Percentiles rank a stretch among this genome's conserved stretches.
Evolutionary conservation across 2,329 filamentous ascomycete genomes (phyloP).

Genomic region (Pyrenophora teres): DNA sequence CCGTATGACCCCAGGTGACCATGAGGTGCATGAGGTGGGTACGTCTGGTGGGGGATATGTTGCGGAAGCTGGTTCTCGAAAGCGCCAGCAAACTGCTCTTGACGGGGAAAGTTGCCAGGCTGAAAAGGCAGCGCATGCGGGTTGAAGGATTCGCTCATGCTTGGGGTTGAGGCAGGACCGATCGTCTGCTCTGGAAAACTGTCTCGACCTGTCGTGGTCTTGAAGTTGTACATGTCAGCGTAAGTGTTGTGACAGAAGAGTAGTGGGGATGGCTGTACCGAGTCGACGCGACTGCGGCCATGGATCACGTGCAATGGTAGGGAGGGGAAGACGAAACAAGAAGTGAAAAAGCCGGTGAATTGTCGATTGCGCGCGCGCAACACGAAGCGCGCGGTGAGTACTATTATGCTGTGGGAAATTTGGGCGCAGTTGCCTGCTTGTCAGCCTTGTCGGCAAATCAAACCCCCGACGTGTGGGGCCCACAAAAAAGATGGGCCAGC

Average conservation of each 20-base stretch:
- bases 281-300: conserved; percentile 30
- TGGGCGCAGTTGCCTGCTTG: conserved; percentile 16
- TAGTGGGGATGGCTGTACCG: conserved; percentile 35
- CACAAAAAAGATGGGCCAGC: conserved; percentile 19
- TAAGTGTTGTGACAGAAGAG: conserved; percentile 26
- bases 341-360: conserved; percentile 10
- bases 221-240: conserved; percentile 30
- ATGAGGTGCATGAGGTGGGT: neutral
- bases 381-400: conserved; percentile 15
- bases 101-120: conserved; percentile 17
- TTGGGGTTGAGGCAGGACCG: conserved; percentile 13
- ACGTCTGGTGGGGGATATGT: neutral
- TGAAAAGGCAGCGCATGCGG: conserved; percentile 27
- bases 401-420: neutral
- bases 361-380: conserved; percentile 14
- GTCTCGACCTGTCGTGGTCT: conserved; percentile 31
- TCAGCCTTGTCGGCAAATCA: conserved; percentile 18
- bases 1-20: conserved; percentile 11
- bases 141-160: conserved; percentile 30
- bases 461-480: conserved; percentile 18
- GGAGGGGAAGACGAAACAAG: conserved; percentile 15
- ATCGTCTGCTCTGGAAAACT: conserved; percentile 14
- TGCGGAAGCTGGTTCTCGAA: conserved; percentile 16
- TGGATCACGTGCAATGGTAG: conserved; percentile 26
- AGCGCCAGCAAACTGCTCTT: conserved; percentile 14